Evolutionary conservation across 2,329 filamentous ascomycete genomes (phyloP).

Genomic region (Orbilia oligospora): DNA sequence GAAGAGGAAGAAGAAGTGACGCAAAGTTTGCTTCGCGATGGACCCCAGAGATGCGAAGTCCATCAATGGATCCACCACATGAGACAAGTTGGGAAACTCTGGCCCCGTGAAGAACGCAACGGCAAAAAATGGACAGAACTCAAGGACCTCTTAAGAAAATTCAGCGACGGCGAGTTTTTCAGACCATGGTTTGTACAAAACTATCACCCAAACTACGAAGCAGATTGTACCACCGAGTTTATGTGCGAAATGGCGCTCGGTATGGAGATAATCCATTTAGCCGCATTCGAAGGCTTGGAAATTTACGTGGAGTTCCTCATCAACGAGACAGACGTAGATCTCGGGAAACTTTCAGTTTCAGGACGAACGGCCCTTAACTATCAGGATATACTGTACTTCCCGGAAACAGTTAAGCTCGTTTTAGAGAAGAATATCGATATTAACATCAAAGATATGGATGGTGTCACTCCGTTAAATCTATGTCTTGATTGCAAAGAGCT

Average conservation of each 20-base stretch:
- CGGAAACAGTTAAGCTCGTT: slow-evolving; percentile 12
- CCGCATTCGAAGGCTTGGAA: background rate
- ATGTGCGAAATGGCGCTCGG: background rate
- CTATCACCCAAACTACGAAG: background rate
- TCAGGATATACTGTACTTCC: background rate
- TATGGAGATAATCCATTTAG: background rate
- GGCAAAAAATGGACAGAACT: slow-evolving; percentile 36
- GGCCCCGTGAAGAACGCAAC: slow-evolving; percentile 27
- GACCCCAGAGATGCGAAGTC: slow-evolving; percentile 24
- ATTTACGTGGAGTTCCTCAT: slow-evolving; percentile 27
- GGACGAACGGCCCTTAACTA: background rate
- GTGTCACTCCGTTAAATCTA: background rate
- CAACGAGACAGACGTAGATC: background rate
- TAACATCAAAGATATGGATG: background rate
- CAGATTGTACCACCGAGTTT: background rate
- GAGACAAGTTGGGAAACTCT: background rate
- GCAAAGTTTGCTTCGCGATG: background rate
- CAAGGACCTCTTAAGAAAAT: slow-evolving; percentile 25
- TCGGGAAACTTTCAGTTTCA: background rate
- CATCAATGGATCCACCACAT: slow-evolving; percentile 24
- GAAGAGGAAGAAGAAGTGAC: background rate
- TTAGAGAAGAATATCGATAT: slow-evolving; percentile 18
- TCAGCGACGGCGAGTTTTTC: slow-evolving; percentile 23
- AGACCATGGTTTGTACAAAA: slow-evolving; percentile 15
- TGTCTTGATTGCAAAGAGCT: background rate